phyloP scores from a whole-genome alignment of 306 rosid species.

The Spatholobus suberectus region DNA sequence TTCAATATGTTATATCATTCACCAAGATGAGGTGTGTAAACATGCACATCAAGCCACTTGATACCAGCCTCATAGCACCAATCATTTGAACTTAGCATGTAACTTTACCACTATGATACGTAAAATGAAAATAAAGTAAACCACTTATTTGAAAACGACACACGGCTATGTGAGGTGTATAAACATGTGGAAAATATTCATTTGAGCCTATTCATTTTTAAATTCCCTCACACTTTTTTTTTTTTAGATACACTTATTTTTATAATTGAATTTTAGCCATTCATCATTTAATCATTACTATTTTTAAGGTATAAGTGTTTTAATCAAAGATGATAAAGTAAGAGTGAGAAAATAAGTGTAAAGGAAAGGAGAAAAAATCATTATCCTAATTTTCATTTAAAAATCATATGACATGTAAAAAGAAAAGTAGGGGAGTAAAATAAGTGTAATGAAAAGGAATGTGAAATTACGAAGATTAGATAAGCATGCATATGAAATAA shows the following conservation, averaged over 20 bases:
- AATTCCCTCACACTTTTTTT: background rate
- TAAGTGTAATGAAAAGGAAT: background rate
- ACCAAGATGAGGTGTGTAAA: background rate
- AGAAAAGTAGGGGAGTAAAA: background rate
- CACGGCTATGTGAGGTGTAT: background rate
- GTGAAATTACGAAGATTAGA: background rate
- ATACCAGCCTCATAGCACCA: background rate
- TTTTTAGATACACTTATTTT: background rate
- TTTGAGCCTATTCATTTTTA: background rate
- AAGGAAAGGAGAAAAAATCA: background rate
- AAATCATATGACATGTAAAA: background rate
- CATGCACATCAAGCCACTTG: conserved; percentile 1
- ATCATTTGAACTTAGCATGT: background rate
- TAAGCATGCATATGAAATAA: background rate
- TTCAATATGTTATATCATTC: background rate
- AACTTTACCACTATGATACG: background rate
- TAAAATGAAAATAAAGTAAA: background rate
- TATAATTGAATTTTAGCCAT: background rate
- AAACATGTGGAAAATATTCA: background rate
- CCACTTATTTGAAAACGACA: background rate
- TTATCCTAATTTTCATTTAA: background rate
- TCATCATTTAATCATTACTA: background rate
- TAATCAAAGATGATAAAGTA: background rate
- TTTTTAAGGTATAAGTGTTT: background rate
- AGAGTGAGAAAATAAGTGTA: background rate